Conservation (phyloP, 306 rosid species). For the Rubus idaeus region DNA sequence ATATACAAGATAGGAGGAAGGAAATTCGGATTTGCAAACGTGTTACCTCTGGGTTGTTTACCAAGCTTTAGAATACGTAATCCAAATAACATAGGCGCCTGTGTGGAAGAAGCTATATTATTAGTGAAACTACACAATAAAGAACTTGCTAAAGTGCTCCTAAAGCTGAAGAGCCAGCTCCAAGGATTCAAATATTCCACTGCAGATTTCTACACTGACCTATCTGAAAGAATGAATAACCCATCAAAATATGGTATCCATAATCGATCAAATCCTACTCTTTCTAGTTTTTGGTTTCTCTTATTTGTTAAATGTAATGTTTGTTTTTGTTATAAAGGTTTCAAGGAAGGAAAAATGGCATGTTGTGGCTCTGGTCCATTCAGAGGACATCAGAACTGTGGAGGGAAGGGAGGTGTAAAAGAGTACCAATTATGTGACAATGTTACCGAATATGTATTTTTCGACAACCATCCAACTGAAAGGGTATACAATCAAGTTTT, state of each 20-base stretch:
- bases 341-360: slow-evolving; percentile 42
- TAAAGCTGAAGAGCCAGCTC: slow-evolving; percentile 25
- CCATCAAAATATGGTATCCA: slow-evolving; percentile 48
- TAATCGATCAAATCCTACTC: too few species aligned
- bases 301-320: too few species aligned
- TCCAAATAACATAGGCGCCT: slow-evolving; percentile 20
- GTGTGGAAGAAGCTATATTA: slow-evolving; percentile 23
- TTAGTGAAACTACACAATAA: slow-evolving; percentile 41
- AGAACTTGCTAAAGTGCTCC: slow-evolving; percentile 17
- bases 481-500: slow-evolving; percentile 31
- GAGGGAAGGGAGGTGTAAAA: too few species aligned
- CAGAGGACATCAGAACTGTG: too few species aligned
- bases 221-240: slow-evolving; percentile 3
- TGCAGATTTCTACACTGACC: slow-evolving; percentile 10
- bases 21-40: slow-evolving; percentile 30
- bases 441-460: slow-evolving; percentile 38
- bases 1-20: slow-evolving; percentile 41
- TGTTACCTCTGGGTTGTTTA: slow-evolving; percentile 10
- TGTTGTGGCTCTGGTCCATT: slow-evolving; percentile 59
- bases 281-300: too few species aligned
- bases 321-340: slow-evolving; percentile 23
- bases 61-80: slow-evolving; percentile 26
- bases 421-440: slow-evolving; percentile 43
- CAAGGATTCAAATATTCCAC: slow-evolving; percentile 42
- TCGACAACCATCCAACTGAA: slow-evolving; percentile 47